Percentiles rank a stretch among this genome's conserved stretches.
These are phyloP conservation scores for Boletus rubroflammeus DNA, from an alignment of 768 basidiomycete species.

Conservation along the genomic window DNA sequence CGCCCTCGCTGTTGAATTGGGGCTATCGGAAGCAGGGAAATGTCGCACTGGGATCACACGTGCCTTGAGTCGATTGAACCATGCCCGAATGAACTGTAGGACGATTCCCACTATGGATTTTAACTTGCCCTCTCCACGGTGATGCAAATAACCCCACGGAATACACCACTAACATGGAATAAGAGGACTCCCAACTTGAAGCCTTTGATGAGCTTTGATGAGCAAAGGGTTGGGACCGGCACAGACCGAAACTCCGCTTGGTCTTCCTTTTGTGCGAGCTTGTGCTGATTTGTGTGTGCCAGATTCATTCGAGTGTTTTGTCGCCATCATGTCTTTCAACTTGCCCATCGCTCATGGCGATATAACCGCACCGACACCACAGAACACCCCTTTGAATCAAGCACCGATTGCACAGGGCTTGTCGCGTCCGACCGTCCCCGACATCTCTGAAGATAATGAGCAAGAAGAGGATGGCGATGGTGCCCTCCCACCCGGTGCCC, in stretches of 20 bases:
- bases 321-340: conserved; percentile 59
- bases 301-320: conserved; percentile 17
- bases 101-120: no score
- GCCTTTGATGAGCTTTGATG: no score
- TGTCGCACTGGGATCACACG: no score
- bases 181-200: no score
- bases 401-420: conserved; percentile 77
- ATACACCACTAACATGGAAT: no score
- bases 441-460: conserved; percentile 81
- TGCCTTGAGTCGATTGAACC: no score
- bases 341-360: conserved; percentile 58
- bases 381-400: conserved; percentile 84
- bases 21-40: no score
- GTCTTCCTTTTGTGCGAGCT: conserved; percentile 20
- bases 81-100: no score
- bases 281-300: conserved; percentile 26
- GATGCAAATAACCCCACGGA: no score
- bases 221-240: conserved; percentile 19
- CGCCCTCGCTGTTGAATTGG: no score
- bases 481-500: conserved; percentile 41
- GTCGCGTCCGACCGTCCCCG: conserved; percentile 85
- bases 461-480: conserved; percentile 56
- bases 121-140: no score
- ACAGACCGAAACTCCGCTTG: conserved; percentile 36
- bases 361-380: conserved; percentile 86